A percentile compares a stretch with the other conserved stretches of the same genome.
These are phyloP conservation scores for Chlorella sp. DNA, from an alignment of 139 green algal species.

Conservation along the genomic window DNA sequence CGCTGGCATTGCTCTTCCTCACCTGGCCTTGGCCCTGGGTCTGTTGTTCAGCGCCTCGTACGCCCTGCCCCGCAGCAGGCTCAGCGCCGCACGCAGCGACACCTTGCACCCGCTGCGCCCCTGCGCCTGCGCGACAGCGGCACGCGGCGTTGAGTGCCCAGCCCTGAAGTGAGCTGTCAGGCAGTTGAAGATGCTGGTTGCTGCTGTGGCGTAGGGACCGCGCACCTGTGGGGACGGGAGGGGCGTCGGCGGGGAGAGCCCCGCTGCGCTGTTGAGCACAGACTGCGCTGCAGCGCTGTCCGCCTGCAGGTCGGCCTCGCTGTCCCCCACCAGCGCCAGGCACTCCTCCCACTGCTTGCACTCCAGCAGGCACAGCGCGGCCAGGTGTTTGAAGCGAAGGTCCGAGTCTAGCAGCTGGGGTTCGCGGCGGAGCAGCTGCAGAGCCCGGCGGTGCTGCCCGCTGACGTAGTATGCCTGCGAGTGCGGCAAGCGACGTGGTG, in stretches of 20 bases:
- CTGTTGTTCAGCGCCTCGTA: constrained; percentile 85
- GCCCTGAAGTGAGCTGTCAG: too few species aligned
- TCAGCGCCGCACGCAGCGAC: constrained; percentile 45
- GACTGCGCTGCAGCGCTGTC: too few species aligned
- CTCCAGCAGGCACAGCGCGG: constrained; percentile 70
- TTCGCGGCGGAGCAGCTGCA: not conserved
- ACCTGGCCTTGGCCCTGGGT: constrained; percentile 40
- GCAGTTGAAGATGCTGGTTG: too few species aligned
- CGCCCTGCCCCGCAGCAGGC: constrained; percentile 67
- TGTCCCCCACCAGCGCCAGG: constrained; percentile 63
- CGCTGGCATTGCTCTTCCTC: too few species aligned
- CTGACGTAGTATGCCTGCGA: not conserved
- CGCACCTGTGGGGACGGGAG: too few species aligned
- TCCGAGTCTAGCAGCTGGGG: not conserved
- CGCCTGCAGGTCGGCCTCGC: too few species aligned
- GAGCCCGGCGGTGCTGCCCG: not conserved
- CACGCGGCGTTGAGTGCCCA: too few species aligned
- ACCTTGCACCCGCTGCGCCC: constrained; percentile 9
- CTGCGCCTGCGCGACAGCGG: not conserved
- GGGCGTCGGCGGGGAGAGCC: too few species aligned
- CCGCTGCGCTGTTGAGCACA: too few species aligned
- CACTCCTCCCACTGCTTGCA: constrained; percentile 86
- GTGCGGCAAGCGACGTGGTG: not conserved
- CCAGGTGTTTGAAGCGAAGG: constrained; percentile 35
- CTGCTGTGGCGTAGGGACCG: too few species aligned